Evolutionary conservation across 2,329 filamentous ascomycete species (phyloP), one percentile per base, ranked within the genome.

Genomic region (Ophiosphaerella narmari): DNA sequence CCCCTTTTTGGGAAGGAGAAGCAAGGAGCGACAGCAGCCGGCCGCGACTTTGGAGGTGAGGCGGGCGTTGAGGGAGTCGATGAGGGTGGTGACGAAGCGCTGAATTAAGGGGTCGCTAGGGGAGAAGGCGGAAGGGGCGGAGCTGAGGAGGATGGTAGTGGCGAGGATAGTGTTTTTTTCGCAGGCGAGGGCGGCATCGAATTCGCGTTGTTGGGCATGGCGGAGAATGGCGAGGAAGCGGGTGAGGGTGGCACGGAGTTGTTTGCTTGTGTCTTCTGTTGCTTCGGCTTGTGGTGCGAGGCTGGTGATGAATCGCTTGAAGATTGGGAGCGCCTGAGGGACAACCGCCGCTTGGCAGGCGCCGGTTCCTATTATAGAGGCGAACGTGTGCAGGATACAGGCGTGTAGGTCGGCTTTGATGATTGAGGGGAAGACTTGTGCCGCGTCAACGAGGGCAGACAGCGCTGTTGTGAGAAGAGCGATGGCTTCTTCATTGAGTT

Each of bases 381-480:
- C 89, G 68, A 97, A 97, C 47, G 97, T 96, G 76, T 99, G 92
- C 42, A 99, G 84, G 60, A 97, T 96, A 67, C 93, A 97, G 34
- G 94, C 93, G 68, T 97, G 91, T 6, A 99, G 81, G 71, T 99
- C 94, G 8, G 91, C 93, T 69, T 94, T 94, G 78, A 99, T 99
- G 63, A 99, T 92, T 2, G 90, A 86, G 0, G 95, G 95, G 75
- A 99, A 99, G 13, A 97, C 91, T 54, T 95, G 90, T 6, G 94
- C 92, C 1, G 94, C 92, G 67, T 97, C 91, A 3, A 97, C 94
- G 1, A 99, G 83, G 1, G 94, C 90, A 52, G 92, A 89, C 1
- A 99, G 80, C 0, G 91, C 87, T 2, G 89, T 86, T 21, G 86
- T 86, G 42, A 97, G 85, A 3, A 99, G 83, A 2, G 87, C 79